Conservation (phyloP, 2,329 filamentous ascomycete species). For the Hypoxylon sp. region DNA sequence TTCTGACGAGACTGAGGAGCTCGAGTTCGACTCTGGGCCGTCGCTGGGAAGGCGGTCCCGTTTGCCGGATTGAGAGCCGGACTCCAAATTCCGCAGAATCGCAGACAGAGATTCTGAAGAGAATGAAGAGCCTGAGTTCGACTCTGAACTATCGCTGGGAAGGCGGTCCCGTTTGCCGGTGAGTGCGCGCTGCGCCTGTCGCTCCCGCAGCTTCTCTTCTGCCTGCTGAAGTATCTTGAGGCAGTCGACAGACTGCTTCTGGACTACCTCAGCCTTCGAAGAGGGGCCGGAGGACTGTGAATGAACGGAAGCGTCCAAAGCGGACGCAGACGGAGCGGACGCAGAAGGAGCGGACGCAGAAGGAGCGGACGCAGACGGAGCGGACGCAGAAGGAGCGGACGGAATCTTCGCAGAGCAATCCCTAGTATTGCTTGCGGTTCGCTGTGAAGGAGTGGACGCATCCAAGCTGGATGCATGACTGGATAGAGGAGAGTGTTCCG, state of each 20-base stretch:
- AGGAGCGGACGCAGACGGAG: slow-evolving; percentile 1
- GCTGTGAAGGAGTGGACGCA: slow-evolving; percentile 3
- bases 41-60: not conserved
- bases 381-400: slow-evolving; percentile 2
- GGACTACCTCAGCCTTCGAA: slow-evolving; percentile 21
- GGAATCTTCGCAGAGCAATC: too few species aligned
- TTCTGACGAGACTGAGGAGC: not conserved
- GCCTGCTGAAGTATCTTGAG: not conserved
- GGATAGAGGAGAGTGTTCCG: slow-evolving; percentile 8
- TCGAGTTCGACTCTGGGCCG: not conserved
- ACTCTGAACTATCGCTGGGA: too few species aligned
- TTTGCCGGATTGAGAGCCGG: too few species aligned
- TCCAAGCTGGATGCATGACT: slow-evolving; percentile 1
- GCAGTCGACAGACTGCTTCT: not conserved
- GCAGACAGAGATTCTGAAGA: not conserved
- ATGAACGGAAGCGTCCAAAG: slow-evolving; percentile 5
- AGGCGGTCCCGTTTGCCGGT: not conserved
- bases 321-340: slow-evolving; percentile 2
- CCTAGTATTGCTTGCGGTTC: not conserved
- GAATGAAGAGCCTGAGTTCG: not conserved
- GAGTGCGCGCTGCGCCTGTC: not conserved
- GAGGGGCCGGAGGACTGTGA: slow-evolving; percentile 11
- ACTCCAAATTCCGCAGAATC: too few species aligned
- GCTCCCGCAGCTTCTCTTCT: slow-evolving; percentile 9
- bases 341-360: slow-evolving; percentile 5